phyloP scores from a whole-genome alignment of 192 early-diverging fungal species.

The Rhizophagus prolifer region DNA sequence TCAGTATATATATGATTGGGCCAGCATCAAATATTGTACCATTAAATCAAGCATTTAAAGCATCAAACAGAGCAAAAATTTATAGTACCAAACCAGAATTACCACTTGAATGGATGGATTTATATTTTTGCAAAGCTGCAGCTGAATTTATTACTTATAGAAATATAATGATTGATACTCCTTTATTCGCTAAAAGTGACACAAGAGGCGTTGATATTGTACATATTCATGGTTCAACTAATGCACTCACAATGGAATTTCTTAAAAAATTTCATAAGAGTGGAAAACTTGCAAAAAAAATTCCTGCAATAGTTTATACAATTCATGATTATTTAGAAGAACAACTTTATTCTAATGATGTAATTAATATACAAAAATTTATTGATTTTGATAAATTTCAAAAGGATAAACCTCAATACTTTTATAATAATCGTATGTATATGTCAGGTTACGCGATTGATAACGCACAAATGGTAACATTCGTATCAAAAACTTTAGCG shows the following conservation, averaged over 20 bases:
- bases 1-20: slow-evolving; percentile 54
- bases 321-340: slow-evolving; percentile 62
- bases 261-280: slow-evolving; percentile 37
- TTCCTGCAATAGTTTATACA: slow-evolving; percentile 55
- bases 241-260: slow-evolving; percentile 50
- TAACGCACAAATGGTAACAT: slow-evolving; percentile 49
- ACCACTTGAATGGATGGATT: slow-evolving; percentile 58
- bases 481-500: slow-evolving; percentile 56
- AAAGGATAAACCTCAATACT: slow-evolving; percentile 40
- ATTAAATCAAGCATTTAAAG: slow-evolving; percentile 47
- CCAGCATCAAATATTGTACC: slow-evolving; percentile 40
- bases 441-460: slow-evolving; percentile 53
- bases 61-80: slow-evolving; percentile 39
- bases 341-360: slow-evolving; percentile 51
- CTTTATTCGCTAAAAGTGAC: slow-evolving; percentile 45
- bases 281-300: slow-evolving; percentile 39
- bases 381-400: slow-evolving; percentile 41
- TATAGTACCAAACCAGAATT: slow-evolving; percentile 50
- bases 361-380: slow-evolving; percentile 51
- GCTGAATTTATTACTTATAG: slow-evolving; percentile 47
- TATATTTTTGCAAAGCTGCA: slow-evolving; percentile 55
- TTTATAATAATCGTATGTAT: slow-evolving; percentile 50
- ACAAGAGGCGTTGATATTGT: slow-evolving; percentile 48
- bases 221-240: slow-evolving; percentile 58
- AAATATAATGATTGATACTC: slow-evolving; percentile 43